Percentiles rank a stretch among this genome's conserved stretches.
Conservation (phyloP, 2,329 filamentous ascomycete species). For the Stachybotrys elegans region DNA sequence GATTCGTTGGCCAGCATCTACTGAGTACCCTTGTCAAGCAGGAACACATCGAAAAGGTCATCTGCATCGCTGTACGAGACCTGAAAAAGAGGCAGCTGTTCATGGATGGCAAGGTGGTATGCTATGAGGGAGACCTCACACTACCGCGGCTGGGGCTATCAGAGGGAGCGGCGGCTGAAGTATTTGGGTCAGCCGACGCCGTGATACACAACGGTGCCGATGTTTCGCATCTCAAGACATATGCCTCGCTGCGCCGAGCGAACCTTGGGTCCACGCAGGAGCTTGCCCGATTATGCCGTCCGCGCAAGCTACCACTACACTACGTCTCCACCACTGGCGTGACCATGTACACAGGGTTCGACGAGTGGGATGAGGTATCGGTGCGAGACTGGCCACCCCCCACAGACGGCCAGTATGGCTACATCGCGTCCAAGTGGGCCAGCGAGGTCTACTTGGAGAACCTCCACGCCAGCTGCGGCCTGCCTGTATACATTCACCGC, state of each 20-base stretch:
- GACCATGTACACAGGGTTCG: not conserved
- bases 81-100: not conserved
- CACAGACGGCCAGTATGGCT: not conserved
- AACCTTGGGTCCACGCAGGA: not conserved
- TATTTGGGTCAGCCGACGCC: not conserved
- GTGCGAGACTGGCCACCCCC: not conserved
- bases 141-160: not conserved
- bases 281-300: not conserved
- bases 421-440: not conserved
- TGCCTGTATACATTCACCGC: not conserved
- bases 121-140: not conserved
- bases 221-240: not conserved
- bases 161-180: not conserved
- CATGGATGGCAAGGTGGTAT: not conserved
- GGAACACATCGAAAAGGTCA: not conserved
- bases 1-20: not conserved
- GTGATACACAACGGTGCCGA: conserved; percentile 1
- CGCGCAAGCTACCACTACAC: not conserved
- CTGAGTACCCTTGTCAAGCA: not conserved
- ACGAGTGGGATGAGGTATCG: not conserved
- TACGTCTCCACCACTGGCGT: not conserved
- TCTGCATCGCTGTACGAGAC: not conserved
- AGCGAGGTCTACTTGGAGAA: not conserved
- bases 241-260: not conserved
- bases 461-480: not conserved